These are phyloP conservation scores for Helicostylum pulchrum DNA, from an alignment of 192 early-diverging fungal species.

Conservation along the genomic window DNA sequence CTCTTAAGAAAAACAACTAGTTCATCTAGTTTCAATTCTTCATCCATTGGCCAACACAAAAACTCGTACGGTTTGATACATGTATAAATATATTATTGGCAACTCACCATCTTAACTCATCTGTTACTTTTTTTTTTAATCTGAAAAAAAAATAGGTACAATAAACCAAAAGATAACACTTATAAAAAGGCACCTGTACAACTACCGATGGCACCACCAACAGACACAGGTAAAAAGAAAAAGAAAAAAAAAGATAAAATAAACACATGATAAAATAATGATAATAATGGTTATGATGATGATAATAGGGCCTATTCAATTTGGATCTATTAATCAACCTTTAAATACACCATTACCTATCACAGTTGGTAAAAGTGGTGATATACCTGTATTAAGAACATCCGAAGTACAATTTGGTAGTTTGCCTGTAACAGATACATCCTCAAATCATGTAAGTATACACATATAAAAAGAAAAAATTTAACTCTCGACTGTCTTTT, in stretches of 20 bases:
- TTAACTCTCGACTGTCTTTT: background rate
- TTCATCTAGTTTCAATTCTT: slow-evolving; percentile 7
- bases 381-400: background rate
- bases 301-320: slow-evolving; percentile 5
- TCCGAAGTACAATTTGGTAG: slow-evolving; percentile 14
- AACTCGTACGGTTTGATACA: background rate
- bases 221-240: slow-evolving; percentile 19
- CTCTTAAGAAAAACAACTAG: background rate
- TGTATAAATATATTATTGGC: background rate
- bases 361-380: slow-evolving; percentile 20
- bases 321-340: slow-evolving; percentile 31
- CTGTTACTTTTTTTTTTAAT: background rate
- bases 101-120: background rate
- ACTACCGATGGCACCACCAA: slow-evolving; percentile 23
- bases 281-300: too few species aligned
- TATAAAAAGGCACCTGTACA: slow-evolving; percentile 5
- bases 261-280: background rate
- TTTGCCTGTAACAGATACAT: slow-evolving; percentile 26
- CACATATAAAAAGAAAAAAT: background rate
- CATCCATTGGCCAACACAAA: background rate
- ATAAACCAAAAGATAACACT: slow-evolving; percentile 1
- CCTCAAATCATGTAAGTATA: slow-evolving; percentile 14
- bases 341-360: slow-evolving; percentile 26
- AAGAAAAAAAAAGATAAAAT: slow-evolving; percentile 1
- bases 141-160: background rate